Conservation (phyloP, 495 filamentous ascomycete genomes). For the Schizothecium vesticola region DNA sequence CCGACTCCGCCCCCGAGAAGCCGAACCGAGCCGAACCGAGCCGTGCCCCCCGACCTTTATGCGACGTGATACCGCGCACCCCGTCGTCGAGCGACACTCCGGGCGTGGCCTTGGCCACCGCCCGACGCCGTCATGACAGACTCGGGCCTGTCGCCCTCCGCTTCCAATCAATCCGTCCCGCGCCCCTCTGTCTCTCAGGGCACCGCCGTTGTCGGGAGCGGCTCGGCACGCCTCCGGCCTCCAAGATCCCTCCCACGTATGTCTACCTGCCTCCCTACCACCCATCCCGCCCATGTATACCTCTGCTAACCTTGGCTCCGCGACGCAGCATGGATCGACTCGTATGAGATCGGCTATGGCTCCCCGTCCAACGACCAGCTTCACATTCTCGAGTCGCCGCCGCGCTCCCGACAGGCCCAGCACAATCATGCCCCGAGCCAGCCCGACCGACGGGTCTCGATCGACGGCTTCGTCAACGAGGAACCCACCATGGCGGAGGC, state of each 20-base stretch:
- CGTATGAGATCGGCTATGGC: constrained; percentile 38
- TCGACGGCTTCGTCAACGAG: constrained; percentile 50
- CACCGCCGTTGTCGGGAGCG: constrained; percentile 5
- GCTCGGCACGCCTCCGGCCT: constrained; percentile 10
- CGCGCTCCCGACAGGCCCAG: constrained; percentile 51
- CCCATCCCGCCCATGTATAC: neutral
- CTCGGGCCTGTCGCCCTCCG: constrained; percentile 18
- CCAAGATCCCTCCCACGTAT: constrained; percentile 39
- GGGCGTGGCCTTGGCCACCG: constrained; percentile 1
- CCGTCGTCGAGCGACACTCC: neutral
- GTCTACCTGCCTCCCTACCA: too few relatives aligned
- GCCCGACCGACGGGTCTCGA: constrained; percentile 43
- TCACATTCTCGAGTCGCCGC: constrained; percentile 28
- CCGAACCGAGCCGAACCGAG: neutral
- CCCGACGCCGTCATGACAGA: constrained; percentile 20
- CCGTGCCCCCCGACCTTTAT: constrained; percentile 6
- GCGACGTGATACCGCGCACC: constrained; percentile 5
- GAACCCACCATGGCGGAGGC: constrained; percentile 25
- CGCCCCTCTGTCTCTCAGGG: constrained; percentile 17
- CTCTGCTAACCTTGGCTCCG: constrained; percentile 16
- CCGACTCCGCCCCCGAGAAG: neutral
- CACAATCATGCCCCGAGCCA: constrained; percentile 53
- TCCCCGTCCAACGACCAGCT: constrained; percentile 32
- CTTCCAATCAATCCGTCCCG: constrained; percentile 21
- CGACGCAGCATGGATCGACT: constrained; percentile 51